Base-by-base conservation (phyloP, 1,284 basidiomycete species). In the Pyrrhoderma noxium region DNA sequence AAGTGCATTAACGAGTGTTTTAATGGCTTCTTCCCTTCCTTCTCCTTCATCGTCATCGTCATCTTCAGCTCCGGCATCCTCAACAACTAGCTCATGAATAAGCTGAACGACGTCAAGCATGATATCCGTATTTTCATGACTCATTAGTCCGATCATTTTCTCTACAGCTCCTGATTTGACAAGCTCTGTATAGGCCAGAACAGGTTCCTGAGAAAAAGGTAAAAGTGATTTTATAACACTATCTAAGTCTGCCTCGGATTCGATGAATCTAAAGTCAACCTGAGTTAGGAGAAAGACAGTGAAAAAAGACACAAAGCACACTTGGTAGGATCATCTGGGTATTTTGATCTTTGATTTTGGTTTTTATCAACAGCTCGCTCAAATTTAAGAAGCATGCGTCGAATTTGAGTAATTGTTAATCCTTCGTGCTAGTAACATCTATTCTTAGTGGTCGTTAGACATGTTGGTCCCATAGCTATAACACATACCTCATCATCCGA, bases 211-310 rank as follows among this genome's bases (percentile, higher is more conserved):
- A 0, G 96, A 90, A n/a, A 99, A 74, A 1, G 94, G 84, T 4
- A 93, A 71, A 47, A 97, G 72, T 2, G 88, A 77, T 63, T 95
- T 93, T 55, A 99, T 78, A 13, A 91, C 80, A 47, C 75, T 73
- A 61, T 99, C 92, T 7, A 99, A 77, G 62, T 97, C 93, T 22
- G 91, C 89, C 72, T 99, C 96, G 0, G 96, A 99, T 61, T 98
- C 93, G 62, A 99, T 96, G 72, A 99, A 99, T 66, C 94, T 95
- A 31, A 3, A 2, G n/a, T n/a, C n/a, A n/a, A n/a, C n/a, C n/a
- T 35, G 19, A 42, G 43, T 19, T 27, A 9, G 31, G 18, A 42
- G 25, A 23, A 35, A n/a, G 27, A 21, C 21, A 2, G 2, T 5
- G 2, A 3, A 43, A 19, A 16, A 47, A 2, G 11, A n/a, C 11